phyloP scores from a whole-genome alignment of 2,329 filamentous ascomycete genomes.

The Ophioceras dolichostomum region DNA sequence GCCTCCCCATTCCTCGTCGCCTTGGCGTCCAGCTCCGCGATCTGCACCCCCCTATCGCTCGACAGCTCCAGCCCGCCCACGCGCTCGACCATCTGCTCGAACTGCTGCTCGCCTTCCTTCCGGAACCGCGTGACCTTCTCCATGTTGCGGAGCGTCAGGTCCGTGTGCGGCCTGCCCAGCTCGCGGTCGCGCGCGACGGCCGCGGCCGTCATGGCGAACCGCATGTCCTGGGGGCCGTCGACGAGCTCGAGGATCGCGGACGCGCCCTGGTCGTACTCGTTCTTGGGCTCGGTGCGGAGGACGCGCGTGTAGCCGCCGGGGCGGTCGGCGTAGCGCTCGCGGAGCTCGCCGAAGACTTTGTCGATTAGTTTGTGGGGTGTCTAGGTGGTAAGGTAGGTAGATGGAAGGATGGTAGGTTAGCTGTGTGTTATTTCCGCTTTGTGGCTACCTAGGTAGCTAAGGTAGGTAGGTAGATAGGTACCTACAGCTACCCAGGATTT shows the following conservation, averaged over 20 bases:
- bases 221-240: constrained; percentile 86
- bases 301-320: constrained; percentile 93
- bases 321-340: constrained; percentile 63
- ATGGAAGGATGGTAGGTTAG: too few species aligned
- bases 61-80: constrained; percentile 21
- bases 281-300: constrained; percentile 78
- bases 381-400: too few species aligned
- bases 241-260: constrained; percentile 91
- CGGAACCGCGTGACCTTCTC: constrained; percentile 73
- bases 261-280: constrained; percentile 71
- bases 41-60: constrained; percentile 3
- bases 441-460: too few species aligned
- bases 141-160: constrained; percentile 67
- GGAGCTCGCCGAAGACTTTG: constrained; percentile 78
- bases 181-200: constrained; percentile 56
- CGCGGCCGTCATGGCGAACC: constrained; percentile 86
- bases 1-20: too few species aligned
- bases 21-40: not conserved
- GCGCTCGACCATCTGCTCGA: constrained; percentile 51
- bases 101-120: constrained; percentile 48
- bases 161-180: constrained; percentile 46
- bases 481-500: too few species aligned
- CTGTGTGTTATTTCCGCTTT: not conserved
- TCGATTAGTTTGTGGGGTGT: constrained; percentile 58
- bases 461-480: not conserved